Conservation (phyloP, 148 eudicot species). For the Vaccinium darrowii region DNA sequence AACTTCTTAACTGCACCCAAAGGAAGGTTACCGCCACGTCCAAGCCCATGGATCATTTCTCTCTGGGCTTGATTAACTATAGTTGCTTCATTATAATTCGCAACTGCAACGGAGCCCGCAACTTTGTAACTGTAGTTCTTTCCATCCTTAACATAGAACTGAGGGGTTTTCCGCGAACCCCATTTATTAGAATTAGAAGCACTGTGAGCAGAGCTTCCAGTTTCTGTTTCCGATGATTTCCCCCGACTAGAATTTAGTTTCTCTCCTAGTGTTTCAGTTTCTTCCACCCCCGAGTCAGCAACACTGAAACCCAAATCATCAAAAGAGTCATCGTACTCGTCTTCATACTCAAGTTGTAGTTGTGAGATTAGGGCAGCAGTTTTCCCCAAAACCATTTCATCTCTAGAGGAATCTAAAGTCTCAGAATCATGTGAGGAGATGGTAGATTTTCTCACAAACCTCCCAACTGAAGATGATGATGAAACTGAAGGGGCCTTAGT, state of each 20-base stretch:
- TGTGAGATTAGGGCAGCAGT: slow-evolving; percentile 63
- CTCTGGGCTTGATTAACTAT: slow-evolving; percentile 61
- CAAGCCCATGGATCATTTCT: slow-evolving; percentile 83
- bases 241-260: slow-evolving; percentile 32
- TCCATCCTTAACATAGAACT: slow-evolving; percentile 90
- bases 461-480: slow-evolving; percentile 55
- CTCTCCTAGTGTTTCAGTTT: slow-evolving; percentile 49
- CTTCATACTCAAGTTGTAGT: slow-evolving; percentile 85
- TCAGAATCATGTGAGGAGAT: slow-evolving; percentile 32
- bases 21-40: slow-evolving; percentile 83
- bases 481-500: slow-evolving; percentile 31
- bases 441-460: slow-evolving; percentile 63
- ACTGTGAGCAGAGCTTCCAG: slow-evolving; percentile 37
- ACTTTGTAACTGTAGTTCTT: slow-evolving; percentile 96
- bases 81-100: slow-evolving; percentile 66
- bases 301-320: slow-evolving; percentile 84
- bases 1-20: slow-evolving; percentile 59
- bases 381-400: slow-evolving; percentile 53
- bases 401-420: slow-evolving; percentile 44
- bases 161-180: slow-evolving; percentile 72
- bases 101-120: slow-evolving; percentile 78
- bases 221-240: slow-evolving; percentile 25
- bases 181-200: slow-evolving; percentile 50
- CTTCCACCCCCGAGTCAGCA: slow-evolving; percentile 76
- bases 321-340: slow-evolving; percentile 94